Evolutionary conservation across 2,329 filamentous ascomycete genomes (phyloP), one percentile per base, ranked within the genome.

Genomic region (Sporothrix brunneoviolacea): DNA sequence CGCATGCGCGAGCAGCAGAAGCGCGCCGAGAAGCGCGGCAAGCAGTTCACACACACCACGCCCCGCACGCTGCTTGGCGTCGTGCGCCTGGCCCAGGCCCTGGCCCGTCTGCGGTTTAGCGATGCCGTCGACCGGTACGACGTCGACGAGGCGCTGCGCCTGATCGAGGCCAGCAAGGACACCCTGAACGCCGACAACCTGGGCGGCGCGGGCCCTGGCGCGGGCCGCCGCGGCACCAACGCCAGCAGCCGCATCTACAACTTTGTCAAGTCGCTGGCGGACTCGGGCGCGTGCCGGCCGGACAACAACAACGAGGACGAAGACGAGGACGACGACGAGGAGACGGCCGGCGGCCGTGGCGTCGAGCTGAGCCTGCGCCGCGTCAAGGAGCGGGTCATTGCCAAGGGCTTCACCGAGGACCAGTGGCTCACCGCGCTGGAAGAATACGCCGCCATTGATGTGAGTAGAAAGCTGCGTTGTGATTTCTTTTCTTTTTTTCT

Each of bases 361-460:
- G 65, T 77, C 18, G 91, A 96, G 68, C 71, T 98, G 60, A 93
- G 85, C 67, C 79, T 98, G 73, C 80, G 86, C 58, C 86, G 89
- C 68, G 88, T 98, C 54, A 82, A 91, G 65, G 91, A 96, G 68
- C 75, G 93, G 58, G 90, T 98, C 27, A 77, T 97, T 61, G 93
- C 91, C 48, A 96, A 95, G 77, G 93, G 93, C 3, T 98, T 96
- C 68, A 98, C 91, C 0, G 85, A 90, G 57, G 89, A 97, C 68
- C 91, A 98, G 68, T 90, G 95, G 71, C 77, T 87, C 62, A 79
- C 80, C 59, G 85, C 91, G 18, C 76, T 98, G 64, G 85, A 95
- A 55, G 91, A 95, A 72, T 97, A 98, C 69, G 84, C 88, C 3
- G 74, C 80, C 58, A 71, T 95, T 54, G 87, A 95, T 73, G 93